A percentile compares a stretch with the other conserved stretches of the same genome.
These are phyloP conservation scores for Castanopsis chinensis DNA, from an alignment of 306 rosid species.

Conservation along the genomic window DNA sequence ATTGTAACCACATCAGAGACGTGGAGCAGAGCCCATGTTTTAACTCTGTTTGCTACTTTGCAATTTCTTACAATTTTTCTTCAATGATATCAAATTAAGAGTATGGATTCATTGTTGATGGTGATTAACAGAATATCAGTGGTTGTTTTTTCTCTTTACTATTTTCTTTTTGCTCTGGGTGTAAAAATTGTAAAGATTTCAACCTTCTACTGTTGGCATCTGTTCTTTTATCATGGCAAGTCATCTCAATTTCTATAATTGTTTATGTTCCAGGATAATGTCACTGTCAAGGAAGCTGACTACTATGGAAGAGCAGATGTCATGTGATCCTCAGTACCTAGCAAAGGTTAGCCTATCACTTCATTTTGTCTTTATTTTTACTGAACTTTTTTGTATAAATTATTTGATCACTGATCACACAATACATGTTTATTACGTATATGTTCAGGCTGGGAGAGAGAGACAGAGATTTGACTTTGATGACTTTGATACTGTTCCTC, in stretches of 20 bases:
- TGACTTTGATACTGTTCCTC: constrained; percentile 70
- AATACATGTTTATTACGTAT: not conserved
- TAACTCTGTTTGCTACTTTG: no score
- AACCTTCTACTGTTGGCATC: not conserved
- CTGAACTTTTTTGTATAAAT: not conserved
- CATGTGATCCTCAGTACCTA: constrained; percentile 68
- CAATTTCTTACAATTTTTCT: not conserved
- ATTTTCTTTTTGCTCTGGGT: not conserved
- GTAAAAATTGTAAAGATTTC: not conserved
- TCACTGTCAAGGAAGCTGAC: constrained; percentile 68
- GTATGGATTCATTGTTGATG: not conserved
- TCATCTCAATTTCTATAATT: not conserved
- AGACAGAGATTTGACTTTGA: constrained; percentile 72
- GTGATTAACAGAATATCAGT: not conserved
- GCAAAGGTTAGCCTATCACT: constrained; percentile 47
- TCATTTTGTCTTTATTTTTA: not conserved
- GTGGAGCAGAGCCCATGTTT: not conserved
- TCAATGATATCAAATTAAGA: not conserved
- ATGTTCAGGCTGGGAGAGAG: constrained; percentile 72
- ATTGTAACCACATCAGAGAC: not conserved
- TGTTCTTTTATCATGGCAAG: constrained; percentile 10
- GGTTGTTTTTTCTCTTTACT: not conserved
- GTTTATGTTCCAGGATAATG: constrained; percentile 54
- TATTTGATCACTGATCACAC: constrained; percentile 4
- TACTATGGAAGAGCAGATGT: constrained; percentile 60